Conservation (phyloP, 73 alveolate genomes). For the Symbiodinium natans region DNA sequence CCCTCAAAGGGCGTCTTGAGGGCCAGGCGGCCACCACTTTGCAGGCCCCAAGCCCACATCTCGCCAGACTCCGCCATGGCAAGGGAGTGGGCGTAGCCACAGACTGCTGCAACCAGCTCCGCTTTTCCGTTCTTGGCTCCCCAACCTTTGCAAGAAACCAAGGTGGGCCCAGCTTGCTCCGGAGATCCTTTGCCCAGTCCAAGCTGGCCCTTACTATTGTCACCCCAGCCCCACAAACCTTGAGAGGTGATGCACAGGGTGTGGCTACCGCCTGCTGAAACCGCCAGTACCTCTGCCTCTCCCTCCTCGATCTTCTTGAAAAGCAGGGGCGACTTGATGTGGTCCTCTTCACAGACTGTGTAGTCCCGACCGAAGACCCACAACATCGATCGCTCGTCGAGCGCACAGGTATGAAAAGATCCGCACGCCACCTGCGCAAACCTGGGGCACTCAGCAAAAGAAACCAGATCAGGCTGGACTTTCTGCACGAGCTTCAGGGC, state of each 20-base stretch:
- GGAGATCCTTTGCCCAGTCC: slow-evolving; percentile 68
- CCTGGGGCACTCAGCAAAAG: slow-evolving; percentile 8
- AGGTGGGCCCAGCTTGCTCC: slow-evolving; percentile 23
- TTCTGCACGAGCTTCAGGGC: slow-evolving; percentile 20
- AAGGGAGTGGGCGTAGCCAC: slow-evolving; percentile 75
- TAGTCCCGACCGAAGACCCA: slow-evolving; percentile 79
- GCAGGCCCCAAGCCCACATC: slow-evolving; percentile 85
- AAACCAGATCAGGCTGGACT: not conserved
- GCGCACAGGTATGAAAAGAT: slow-evolving; percentile 48
- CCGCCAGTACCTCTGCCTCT: not conserved
- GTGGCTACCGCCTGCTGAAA: slow-evolving; percentile 58
- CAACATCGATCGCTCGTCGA: not conserved
- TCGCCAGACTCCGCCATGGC: slow-evolving; percentile 40
- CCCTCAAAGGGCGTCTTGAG: slow-evolving; percentile 34
- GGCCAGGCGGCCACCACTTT: slow-evolving; percentile 73
- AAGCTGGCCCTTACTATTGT: slow-evolving; percentile 77
- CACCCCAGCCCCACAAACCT: slow-evolving; percentile 94
- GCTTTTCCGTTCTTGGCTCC: not conserved
- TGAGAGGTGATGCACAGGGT: slow-evolving; percentile 33
- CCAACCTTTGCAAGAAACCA: slow-evolving; percentile 60
- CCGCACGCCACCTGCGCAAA: slow-evolving; percentile 62
- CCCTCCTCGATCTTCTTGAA: slow-evolving; percentile 43
- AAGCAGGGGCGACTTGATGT: slow-evolving; percentile 47
- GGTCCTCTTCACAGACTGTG: slow-evolving; percentile 61
- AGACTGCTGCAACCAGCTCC: not conserved